Evolutionary conservation across 2,329 filamentous ascomycete species (phyloP), one percentile per base, ranked within the genome.

Genomic region (Neonectria ditissima): DNA sequence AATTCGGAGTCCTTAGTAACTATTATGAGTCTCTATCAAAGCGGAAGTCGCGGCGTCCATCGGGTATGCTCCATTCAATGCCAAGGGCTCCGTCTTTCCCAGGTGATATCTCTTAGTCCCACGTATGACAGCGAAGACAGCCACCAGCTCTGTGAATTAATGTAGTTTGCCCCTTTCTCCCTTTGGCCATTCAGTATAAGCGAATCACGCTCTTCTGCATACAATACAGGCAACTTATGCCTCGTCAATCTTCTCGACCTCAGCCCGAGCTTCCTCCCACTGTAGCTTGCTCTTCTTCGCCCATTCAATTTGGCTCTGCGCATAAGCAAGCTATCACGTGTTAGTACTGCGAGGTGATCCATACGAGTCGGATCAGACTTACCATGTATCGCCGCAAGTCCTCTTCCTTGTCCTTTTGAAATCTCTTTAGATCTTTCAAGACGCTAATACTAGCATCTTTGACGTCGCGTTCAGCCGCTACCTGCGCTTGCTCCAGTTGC

Each of bases 361-460:
- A 4, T 30, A 13, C 2, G 16, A 55, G 18, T 45, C 24, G 10
- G 32, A 34, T 45, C 9, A 30, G 10, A 80, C 92, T 81, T 82
- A 97, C 96, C 96, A 99, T 99, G 78, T 98, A 98, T 67, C 92
- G 89, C 75, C 90, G 91, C 74, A 99, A 79, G 77, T 99, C 96
- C 54, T 95, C 93, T 80, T 99, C 97, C 80, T 99, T 99, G 80
- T 98, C 94, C 63, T 84, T 85, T 79, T 99, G 97, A 80, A 99
- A 99, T 65, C 96, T 86, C 81, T 94, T 93, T 64, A 99, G 82
- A 76, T 99, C 96, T 73, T 92, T 91, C 71, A 99, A 80, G 5
- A 98, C 93, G 55, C 93, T 97, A 3, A 88, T 84, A 75, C 94
- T 97, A 9, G 96, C 96, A 74, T 98, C 93, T 77, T 92, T 94